These are phyloP conservation scores for Scheffersomyces lignosus DNA, from an alignment of 805 yeast genomes.

Conservation along the genomic window DNA sequence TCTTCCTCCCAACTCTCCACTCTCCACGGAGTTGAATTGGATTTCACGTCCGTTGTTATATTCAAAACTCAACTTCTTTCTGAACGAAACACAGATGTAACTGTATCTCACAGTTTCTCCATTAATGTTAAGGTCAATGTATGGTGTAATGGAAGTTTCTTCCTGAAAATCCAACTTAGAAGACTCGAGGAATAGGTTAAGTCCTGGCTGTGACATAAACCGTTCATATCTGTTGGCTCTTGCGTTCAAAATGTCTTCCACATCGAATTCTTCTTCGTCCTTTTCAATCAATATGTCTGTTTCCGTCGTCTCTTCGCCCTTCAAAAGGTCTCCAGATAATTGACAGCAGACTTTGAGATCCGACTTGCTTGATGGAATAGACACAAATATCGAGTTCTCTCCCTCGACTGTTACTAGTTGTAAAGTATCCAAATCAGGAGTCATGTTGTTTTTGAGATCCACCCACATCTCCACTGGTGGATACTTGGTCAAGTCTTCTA, in stretches of 20 bases:
- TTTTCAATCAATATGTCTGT: constrained; percentile 4
- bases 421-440: constrained; percentile 38
- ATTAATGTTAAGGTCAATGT: constrained; percentile 35
- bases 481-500: constrained; percentile 25
- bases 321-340: constrained; percentile 32
- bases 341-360: constrained; percentile 50
- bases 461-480: constrained; percentile 63
- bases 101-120: constrained; percentile 43
- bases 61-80: constrained; percentile 46
- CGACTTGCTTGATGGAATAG: constrained; percentile 39
- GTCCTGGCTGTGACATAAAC: constrained; percentile 41
- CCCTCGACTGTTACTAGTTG: constrained; percentile 45
- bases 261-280: constrained; percentile 7
- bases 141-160: constrained; percentile 38
- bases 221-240: constrained; percentile 24
- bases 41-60: constrained; percentile 29
- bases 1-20: constrained; percentile 60
- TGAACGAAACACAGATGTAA: constrained; percentile 42
- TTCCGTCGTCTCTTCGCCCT: constrained; percentile 9
- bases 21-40: constrained; percentile 50
- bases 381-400: constrained; percentile 42
- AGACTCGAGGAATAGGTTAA: constrained; percentile 38
- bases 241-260: constrained; percentile 17
- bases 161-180: constrained; percentile 37
- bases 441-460: constrained; percentile 37